Conservation (phyloP, 2,329 filamentous ascomycete species). For the Colletotrichum incanum region DNA sequence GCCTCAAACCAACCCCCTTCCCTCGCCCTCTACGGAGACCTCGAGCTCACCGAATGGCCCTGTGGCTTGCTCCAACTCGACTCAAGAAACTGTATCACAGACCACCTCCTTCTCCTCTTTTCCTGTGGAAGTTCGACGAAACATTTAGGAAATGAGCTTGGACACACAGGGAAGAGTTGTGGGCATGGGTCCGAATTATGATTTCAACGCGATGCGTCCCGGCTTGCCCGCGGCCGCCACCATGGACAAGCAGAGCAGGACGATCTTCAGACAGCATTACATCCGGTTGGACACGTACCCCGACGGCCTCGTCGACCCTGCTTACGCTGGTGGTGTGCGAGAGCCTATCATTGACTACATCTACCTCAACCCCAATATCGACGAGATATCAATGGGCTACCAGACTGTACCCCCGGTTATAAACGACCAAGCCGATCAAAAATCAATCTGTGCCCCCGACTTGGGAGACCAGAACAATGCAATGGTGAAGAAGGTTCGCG, state of each 20-base stretch:
- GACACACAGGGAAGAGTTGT: not conserved
- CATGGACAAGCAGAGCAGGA: not conserved
- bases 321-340: not conserved
- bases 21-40: not conserved
- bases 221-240: not conserved
- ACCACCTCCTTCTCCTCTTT: not conserved
- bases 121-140: not conserved
- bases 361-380: not conserved
- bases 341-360: not conserved
- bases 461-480: not conserved
- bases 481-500: not conserved
- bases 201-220: conserved; percentile 1
- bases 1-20: no score
- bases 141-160: not conserved
- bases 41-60: not conserved
- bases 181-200: not conserved
- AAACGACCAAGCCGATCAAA: not conserved
- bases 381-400: conserved; percentile 1
- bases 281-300: not conserved
- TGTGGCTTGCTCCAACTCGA: no score
- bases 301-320: not conserved
- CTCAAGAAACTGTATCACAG: not conserved
- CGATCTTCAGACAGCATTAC: not conserved
- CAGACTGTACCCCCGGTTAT: not conserved
- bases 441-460: not conserved